Conservation (phyloP, 2,329 filamentous ascomycete genomes). For the Sporothrix pallida region DNA sequence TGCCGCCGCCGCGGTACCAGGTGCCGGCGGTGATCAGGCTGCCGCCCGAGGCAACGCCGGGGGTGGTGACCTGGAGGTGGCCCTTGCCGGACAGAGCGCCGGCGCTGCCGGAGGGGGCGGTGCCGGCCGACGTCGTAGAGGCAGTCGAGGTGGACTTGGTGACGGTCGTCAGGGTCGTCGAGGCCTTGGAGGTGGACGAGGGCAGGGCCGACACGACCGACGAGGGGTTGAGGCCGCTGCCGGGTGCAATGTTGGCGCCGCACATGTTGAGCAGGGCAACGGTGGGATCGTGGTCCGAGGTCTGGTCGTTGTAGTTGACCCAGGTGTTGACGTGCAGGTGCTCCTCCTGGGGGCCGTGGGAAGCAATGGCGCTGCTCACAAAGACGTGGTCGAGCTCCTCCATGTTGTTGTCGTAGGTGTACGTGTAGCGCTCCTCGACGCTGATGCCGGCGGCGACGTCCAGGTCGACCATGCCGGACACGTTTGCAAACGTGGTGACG, state of each 20-base stretch:
- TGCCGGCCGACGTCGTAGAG: not conserved
- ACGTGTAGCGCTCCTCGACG: slow-evolving; percentile 69
- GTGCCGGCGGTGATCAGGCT: slow-evolving; percentile 41
- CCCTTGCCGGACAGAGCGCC: slow-evolving; percentile 33
- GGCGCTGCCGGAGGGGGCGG: slow-evolving; percentile 26
- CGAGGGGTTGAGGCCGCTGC: not conserved
- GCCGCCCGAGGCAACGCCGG: slow-evolving; percentile 35
- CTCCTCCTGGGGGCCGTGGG: slow-evolving; percentile 56
- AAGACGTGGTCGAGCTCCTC: slow-evolving; percentile 75
- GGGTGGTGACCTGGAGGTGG: slow-evolving; percentile 31
- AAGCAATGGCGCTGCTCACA: slow-evolving; percentile 60
- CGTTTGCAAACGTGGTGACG: slow-evolving; percentile 57
- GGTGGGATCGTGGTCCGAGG: slow-evolving; percentile 73
- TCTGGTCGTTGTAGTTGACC: slow-evolving; percentile 60
- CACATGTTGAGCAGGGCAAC: slow-evolving; percentile 69
- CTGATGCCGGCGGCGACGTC: slow-evolving; percentile 63
- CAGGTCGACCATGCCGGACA: slow-evolving; percentile 64
- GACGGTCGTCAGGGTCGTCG: slow-evolving; percentile 24
- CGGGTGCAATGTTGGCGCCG: slow-evolving; percentile 29
- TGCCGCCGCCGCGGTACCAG: slow-evolving; percentile 42
- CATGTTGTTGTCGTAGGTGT: slow-evolving; percentile 71
- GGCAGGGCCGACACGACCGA: not conserved
- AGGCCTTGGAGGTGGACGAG: not conserved
- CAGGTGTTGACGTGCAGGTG: slow-evolving; percentile 76
- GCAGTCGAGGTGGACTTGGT: slow-evolving; percentile 27